phyloP scores from a whole-genome alignment of 345 rosid species.

The Noccaea caerulescens region DNA sequence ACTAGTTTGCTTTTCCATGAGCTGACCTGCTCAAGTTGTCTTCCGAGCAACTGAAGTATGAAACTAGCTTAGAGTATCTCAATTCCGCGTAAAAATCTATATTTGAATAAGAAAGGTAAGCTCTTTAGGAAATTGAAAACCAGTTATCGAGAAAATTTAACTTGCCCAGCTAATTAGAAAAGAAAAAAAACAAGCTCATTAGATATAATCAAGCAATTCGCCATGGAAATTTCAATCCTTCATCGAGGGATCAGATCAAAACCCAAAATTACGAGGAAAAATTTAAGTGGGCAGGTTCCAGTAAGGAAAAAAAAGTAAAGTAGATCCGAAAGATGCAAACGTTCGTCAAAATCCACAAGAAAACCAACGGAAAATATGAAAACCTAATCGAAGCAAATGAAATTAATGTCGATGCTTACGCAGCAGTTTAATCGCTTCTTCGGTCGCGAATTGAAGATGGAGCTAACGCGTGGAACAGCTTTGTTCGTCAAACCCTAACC shows the following conservation, averaged over 20 bases:
- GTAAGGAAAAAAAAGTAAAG: neutral
- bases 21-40: conserved; percentile 25
- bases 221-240: conserved; percentile 5
- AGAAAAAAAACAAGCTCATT: neutral
- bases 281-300: neutral
- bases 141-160: neutral
- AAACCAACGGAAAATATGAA: neutral
- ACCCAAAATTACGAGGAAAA: conserved; percentile 4
- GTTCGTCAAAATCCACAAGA: conserved; percentile 5
- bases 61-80: conserved; percentile 7
- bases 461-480: conserved; percentile 28
- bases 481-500: conserved; percentile 35
- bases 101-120: neutral
- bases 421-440: conserved; percentile 24
- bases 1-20: conserved; percentile 2
- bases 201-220: conserved; percentile 4
- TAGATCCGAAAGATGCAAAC: conserved; percentile 30
- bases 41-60: conserved; percentile 18
- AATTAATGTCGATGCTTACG: neutral
- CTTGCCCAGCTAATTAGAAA: neutral
- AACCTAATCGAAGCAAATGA: neutral
- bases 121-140: conserved; percentile 22
- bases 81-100: conserved; percentile 8
- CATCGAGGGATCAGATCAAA: neutral
- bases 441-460: conserved; percentile 21